A percentile compares a stretch with the other conserved stretches of the same genome.
These are phyloP conservation scores for Xylariaceae sp. DNA, from an alignment of 2,329 filamentous ascomycete genomes.

Conservation along the genomic window DNA sequence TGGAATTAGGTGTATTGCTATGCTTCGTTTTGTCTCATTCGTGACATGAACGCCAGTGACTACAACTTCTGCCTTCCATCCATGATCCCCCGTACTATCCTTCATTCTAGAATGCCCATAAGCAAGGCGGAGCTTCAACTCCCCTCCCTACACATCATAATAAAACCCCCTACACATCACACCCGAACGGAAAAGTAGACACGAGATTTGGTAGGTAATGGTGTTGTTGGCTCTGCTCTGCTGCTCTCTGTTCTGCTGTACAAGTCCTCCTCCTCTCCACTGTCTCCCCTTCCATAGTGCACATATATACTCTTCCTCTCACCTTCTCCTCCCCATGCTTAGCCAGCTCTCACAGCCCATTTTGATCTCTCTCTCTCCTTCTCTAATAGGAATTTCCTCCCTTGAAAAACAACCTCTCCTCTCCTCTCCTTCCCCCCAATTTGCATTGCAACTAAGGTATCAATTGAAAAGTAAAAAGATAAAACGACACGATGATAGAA, in stretches of 20 bases:
- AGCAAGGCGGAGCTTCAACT: no score
- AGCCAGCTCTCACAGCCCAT: neutral
- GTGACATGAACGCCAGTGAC: no score
- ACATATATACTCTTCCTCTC: neutral
- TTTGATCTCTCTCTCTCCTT: neutral
- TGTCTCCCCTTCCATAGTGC: neutral
- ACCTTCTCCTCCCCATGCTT: neutral
- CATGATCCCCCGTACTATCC: no score
- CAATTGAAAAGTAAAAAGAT: constrained; percentile 9
- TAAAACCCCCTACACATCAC: no score
- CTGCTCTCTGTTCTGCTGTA: constrained; percentile 4
- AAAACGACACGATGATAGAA: neutral
- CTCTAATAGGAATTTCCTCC: constrained; percentile 3
- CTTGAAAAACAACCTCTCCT: no score
- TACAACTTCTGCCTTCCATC: no score
- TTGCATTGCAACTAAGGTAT: constrained; percentile 9
- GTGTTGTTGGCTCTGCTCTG: neutral
- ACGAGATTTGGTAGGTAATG: constrained; percentile 6
- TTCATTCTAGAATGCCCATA: no score
- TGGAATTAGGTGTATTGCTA: no score
- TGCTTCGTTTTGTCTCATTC: no score
- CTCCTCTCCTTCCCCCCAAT: neutral
- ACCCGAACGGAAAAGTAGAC: neutral
- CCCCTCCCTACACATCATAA: no score
- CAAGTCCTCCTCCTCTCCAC: constrained; percentile 2